phyloP scores from a whole-genome alignment of 1,284 basidiomycete genomes.

The Ceratobasidium sp. region DNA sequence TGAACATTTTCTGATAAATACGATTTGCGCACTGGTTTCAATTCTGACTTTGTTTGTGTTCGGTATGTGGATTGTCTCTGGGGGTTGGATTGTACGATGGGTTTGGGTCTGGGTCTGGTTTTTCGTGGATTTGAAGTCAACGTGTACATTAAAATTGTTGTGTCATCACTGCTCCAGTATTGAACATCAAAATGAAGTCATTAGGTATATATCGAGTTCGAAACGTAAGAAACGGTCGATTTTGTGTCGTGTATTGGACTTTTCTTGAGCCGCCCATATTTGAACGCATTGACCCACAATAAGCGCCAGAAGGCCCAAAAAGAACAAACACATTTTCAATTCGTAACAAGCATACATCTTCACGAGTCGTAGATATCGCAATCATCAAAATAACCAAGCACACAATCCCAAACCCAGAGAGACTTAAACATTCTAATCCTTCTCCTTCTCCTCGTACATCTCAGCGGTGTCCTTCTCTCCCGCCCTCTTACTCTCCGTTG shows the following conservation, averaged over 20 bases:
- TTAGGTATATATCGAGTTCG: not conserved
- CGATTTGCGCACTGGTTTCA: not conserved
- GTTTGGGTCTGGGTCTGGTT: no score
- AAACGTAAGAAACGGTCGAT: no score
- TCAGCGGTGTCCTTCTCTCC: constrained; percentile 19
- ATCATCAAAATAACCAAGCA: constrained; percentile 1
- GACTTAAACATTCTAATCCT: not conserved
- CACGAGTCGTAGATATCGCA: not conserved
- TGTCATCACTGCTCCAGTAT: constrained; percentile 10
- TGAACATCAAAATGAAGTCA: constrained; percentile 18
- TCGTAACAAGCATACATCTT: constrained; percentile 35
- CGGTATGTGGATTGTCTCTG: constrained; percentile 7
- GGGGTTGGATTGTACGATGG: constrained; percentile 25
- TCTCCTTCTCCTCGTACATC: constrained; percentile 30
- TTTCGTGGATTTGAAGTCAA: constrained; percentile 2
- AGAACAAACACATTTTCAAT: constrained; percentile 11
- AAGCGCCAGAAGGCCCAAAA: constrained; percentile 14
- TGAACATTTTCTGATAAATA: constrained; percentile 2
- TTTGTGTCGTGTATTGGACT: not conserved
- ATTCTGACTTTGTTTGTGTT: constrained; percentile 3
- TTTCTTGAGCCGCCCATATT: not conserved
- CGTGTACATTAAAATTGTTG: constrained; percentile 19
- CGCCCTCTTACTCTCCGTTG: constrained; percentile 9
- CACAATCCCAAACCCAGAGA: not conserved
- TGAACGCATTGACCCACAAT: not conserved